Conservation (phyloP, 1,139 yeast genomes). For the Blastobotrys niveus region DNA sequence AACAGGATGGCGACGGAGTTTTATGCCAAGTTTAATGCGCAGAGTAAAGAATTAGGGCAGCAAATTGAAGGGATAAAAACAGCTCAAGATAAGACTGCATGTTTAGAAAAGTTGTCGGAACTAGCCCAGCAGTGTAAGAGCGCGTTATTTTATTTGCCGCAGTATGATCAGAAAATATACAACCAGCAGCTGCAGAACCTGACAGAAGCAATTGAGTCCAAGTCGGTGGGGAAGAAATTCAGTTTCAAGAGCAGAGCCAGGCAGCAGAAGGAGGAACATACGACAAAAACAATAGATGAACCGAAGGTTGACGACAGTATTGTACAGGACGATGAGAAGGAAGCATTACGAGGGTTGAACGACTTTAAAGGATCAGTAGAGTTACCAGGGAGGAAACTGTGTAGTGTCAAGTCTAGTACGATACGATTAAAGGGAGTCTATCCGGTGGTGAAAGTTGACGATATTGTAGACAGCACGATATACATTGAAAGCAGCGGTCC, state of each 20-base stretch:
- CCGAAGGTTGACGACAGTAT: not conserved
- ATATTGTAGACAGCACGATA: conserved; percentile 22
- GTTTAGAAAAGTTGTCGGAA: conserved; percentile 16
- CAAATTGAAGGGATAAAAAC: conserved; percentile 16
- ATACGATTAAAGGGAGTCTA: conserved; percentile 14
- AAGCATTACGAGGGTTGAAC: not conserved
- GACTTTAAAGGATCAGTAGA: not conserved
- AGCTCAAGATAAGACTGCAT: conserved; percentile 14
- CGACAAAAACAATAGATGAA: not conserved
- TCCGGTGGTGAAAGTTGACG: conserved; percentile 19
- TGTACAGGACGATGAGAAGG: not conserved
- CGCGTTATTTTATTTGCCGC: conserved; percentile 18
- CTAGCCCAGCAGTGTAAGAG: conserved; percentile 20
- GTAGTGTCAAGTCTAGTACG: conserved; percentile 8
- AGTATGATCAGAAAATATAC: conserved; percentile 25
- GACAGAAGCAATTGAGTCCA: conserved; percentile 13
- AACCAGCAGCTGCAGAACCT: conserved; percentile 18
- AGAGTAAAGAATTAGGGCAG: conserved; percentile 18
- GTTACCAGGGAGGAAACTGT: not conserved
- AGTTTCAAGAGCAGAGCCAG: conserved; percentile 14
- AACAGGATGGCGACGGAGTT: conserved; percentile 8
- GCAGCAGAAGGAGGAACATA: not conserved
- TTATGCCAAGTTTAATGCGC: conserved; percentile 18
- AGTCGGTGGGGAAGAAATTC: conserved; percentile 17
- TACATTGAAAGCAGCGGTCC: conserved; percentile 26